Percentiles rank a stretch among this genome's conserved stretches.
Evolutionary conservation across 2,329 filamentous ascomycete species (phyloP).

Genomic region (Pseudogymnoascus sp.): DNA sequence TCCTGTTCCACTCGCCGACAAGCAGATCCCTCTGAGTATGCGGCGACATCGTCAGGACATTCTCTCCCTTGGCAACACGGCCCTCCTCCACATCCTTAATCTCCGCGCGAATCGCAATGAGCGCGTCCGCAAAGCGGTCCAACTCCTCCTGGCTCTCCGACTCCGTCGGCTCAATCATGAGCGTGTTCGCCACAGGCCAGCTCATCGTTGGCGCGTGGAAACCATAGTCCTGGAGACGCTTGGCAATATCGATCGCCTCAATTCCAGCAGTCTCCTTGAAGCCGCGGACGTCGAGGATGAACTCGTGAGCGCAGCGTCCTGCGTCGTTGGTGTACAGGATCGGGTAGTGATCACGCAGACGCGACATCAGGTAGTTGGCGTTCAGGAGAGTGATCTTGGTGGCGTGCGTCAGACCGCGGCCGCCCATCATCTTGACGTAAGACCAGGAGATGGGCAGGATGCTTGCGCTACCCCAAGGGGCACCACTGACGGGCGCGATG

Average conservation of each 20-base stretch:
- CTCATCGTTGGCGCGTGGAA: conserved; percentile 98
- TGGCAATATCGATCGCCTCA: conserved; percentile 91
- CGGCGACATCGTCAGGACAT: conserved; percentile 83
- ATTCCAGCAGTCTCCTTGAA: conserved; percentile 80
- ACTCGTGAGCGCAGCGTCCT: conserved; percentile 90
- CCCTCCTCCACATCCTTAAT: conserved; percentile 80
- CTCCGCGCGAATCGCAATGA: conserved; percentile 80
- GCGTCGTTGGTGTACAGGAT: conserved; percentile 91
- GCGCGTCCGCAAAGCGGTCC: conserved; percentile 84
- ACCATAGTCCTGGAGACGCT: conserved; percentile 93
- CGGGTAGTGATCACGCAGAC: conserved; percentile 76
- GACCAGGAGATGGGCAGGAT: conserved; percentile 93
- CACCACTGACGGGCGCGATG: conserved; percentile 71
- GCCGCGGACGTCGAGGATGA: conserved; percentile 82
- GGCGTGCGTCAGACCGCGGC: conserved; percentile 74
- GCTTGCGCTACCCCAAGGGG: conserved; percentile 79
- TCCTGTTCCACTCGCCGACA: conserved; percentile 69
- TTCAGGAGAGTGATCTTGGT: conserved; percentile 92
- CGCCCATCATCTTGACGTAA: conserved; percentile 91
- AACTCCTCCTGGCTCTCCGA: conserved; percentile 88
- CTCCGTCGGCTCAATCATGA: conserved; percentile 98
- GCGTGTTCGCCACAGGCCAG: conserved; percentile 88
- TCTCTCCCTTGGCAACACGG: conserved; percentile 64
- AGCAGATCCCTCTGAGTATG: conserved; percentile 81
- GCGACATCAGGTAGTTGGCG: conserved; percentile 91